Percentiles rank a stretch among this genome's conserved stretches.
These are phyloP conservation scores for Stylosanthes scabra DNA, from an alignment of 331 rosid species.

Conservation along the genomic window DNA sequence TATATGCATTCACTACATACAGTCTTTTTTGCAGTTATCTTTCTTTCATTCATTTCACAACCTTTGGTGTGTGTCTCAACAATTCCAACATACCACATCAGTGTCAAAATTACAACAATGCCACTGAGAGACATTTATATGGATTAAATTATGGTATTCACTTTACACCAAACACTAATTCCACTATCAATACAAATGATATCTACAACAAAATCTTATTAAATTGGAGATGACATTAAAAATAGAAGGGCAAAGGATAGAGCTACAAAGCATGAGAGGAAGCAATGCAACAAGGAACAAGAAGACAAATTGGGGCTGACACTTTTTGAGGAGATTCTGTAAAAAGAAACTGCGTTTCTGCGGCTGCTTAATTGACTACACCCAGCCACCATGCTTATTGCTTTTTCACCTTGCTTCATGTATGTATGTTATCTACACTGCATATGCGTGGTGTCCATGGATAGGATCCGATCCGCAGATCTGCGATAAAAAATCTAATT, in stretches of 20 bases:
- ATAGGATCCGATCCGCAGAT: too few species aligned
- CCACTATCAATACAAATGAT: too few species aligned
- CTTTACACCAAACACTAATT: too few species aligned
- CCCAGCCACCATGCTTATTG: slow-evolving; percentile 43
- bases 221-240: too few species aligned
- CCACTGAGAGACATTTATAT: neutral
- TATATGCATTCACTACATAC: slow-evolving; percentile 5
- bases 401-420: neutral
- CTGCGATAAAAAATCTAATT: too few species aligned
- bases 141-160: too few species aligned
- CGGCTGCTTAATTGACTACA: slow-evolving; percentile 1
- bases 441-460: too few species aligned
- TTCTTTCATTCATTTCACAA: slow-evolving; percentile 41
- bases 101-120: slow-evolving; percentile 15
- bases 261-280: slow-evolving; percentile 18
- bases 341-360: slow-evolving; percentile 38
- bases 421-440: neutral
- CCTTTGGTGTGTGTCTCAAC: slow-evolving; percentile 42
- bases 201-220: too few species aligned
- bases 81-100: slow-evolving; percentile 46
- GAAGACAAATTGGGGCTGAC: slow-evolving; percentile 45
- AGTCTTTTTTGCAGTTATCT: neutral
- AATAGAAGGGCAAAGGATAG: neutral
- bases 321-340: slow-evolving; percentile 22
- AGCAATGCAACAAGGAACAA: slow-evolving; percentile 18